Percentiles rank a stretch among this genome's conserved stretches.
Conservation (phyloP, 1,284 basidiomycete species). For the Malassezia cuniculi region DNA sequence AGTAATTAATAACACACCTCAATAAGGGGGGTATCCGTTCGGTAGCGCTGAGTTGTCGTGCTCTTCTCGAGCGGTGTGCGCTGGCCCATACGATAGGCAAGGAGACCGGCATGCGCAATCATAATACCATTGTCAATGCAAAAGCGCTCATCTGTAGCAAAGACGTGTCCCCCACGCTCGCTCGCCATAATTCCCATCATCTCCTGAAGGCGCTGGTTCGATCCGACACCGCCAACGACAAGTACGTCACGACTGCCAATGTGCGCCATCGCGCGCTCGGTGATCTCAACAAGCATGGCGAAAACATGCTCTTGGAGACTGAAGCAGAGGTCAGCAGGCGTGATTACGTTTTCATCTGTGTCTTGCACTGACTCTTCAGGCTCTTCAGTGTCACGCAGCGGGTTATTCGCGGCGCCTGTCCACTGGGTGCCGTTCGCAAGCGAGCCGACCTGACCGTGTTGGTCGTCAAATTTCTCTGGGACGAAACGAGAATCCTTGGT, state of each 20-base stretch:
- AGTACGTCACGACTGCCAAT: constrained; percentile 89
- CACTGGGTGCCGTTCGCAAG: constrained; percentile 33
- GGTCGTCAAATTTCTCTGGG: constrained; percentile 7
- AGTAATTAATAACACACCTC: constrained; percentile 15
- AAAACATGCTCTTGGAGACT: constrained; percentile 94
- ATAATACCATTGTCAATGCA: constrained; percentile 99
- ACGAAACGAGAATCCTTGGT: constrained; percentile 47
- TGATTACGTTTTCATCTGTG: constrained; percentile 51
- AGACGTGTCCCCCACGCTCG: constrained; percentile 77
- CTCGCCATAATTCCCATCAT: constrained; percentile 98
- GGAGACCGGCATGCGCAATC: constrained; percentile 94
- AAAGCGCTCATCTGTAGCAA: constrained; percentile 92
- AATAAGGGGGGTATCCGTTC: constrained; percentile 38
- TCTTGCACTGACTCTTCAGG: background rate
- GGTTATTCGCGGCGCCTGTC: too few species aligned
- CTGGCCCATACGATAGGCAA: constrained; percentile 76
- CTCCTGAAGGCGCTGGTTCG: constrained; percentile 75
- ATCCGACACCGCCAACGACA: constrained; percentile 90
- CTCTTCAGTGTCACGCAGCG: constrained; percentile 21
- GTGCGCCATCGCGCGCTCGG: constrained; percentile 97
- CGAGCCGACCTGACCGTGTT: constrained; percentile 19
- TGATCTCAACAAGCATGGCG: constrained; percentile 98
- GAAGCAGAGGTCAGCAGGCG: constrained; percentile 87
- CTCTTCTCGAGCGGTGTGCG: constrained; percentile 33
- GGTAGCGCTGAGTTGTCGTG: constrained; percentile 40